Conservation (phyloP, 2,329 filamentous ascomycete genomes). For the Sporothrix phasma region DNA sequence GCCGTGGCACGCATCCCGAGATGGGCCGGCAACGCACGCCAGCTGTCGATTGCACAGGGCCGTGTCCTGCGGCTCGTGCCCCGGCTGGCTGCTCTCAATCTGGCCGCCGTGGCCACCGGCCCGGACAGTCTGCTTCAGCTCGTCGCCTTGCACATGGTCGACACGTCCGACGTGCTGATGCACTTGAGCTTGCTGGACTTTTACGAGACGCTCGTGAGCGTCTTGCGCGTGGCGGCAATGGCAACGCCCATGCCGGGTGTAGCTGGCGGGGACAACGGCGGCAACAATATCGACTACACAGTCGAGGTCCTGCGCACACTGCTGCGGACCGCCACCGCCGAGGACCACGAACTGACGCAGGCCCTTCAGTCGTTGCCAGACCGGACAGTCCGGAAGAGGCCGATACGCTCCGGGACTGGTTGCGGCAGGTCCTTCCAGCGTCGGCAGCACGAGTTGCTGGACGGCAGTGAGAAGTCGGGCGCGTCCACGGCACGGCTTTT, state of each 20-base stretch:
- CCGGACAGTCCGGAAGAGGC: conserved; percentile 42
- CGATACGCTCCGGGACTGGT: conserved; percentile 36
- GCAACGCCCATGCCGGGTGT: conserved; percentile 13
- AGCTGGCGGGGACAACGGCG: neutral
- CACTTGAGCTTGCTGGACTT: conserved; percentile 43
- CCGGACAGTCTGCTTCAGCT: conserved; percentile 37
- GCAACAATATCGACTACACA: conserved; percentile 22
- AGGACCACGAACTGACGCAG: conserved; percentile 31
- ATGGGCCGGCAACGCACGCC: conserved; percentile 22
- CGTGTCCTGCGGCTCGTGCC: conserved; percentile 43
- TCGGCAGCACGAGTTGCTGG: conserved; percentile 20
- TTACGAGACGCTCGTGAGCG: conserved; percentile 40
- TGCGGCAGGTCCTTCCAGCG: conserved; percentile 31
- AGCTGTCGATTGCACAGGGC: conserved; percentile 41
- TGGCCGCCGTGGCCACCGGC: conserved; percentile 26
- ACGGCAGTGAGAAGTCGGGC: conserved; percentile 10
- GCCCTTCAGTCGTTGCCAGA: conserved; percentile 37
- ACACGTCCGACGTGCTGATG: conserved; percentile 40
- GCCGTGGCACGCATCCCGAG: conserved; percentile 24
- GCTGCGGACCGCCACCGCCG: conserved; percentile 31
- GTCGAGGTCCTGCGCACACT: conserved; percentile 30
- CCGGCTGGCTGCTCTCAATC: conserved; percentile 38
- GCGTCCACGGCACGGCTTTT: too few species aligned
- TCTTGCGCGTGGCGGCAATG: conserved; percentile 34
- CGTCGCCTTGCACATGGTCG: conserved; percentile 42